Base-by-base conservation (phyloP, 176 grass and related monocot genomes). In the Oryza coarctata region DNA sequence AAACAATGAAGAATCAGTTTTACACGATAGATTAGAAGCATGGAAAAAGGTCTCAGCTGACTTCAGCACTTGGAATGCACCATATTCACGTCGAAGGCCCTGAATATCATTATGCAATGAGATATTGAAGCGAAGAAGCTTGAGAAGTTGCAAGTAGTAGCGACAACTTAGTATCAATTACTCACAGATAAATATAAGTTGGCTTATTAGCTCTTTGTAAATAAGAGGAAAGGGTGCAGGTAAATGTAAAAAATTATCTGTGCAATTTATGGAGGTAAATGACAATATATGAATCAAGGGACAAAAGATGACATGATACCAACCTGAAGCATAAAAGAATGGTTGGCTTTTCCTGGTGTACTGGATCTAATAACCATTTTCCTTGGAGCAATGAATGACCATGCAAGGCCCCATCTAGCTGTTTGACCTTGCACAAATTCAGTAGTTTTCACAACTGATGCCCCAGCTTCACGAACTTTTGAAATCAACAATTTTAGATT, bases 401-500 rank as follows among this genome's bases (percentile, higher is more conserved):
- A 98, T 74, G 96, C 96, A 89, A 98, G 88, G 32, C 89, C 90
- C 96, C 96, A 93, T 89, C 96, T 88, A 50, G 89, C 85, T 77
- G 93, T 95, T 65, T 88, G 88, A 33, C 96, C 96, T 91, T 98
- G 96, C 58, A 95, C 93, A 57, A 98, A 98, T 76, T 98, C 93
- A 40, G 96, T 95, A 77, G 93, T 95, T 88, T 90, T 93, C 61
- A 95, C 90, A 33, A 95, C 57, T 61, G 82, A 88, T 3, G 83
- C 96, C 39, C 96, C 89, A 82, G 44, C 74, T 80, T 88, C 77
- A 25, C 70, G 90, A 73, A 82, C 68, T 84, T 91, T 95, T 31
- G 89, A 87, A 30, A 90, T 82, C 64, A 95, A 91, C 22, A 88
- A 7, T 86, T 93, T 95, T 35, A 98, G 60, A 68, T 93, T 98